Evolutionary conservation across 495 filamentous ascomycete genomes (phyloP), one percentile per base, ranked within the genome.

Genomic region (Pseudevernia furfuracea): DNA sequence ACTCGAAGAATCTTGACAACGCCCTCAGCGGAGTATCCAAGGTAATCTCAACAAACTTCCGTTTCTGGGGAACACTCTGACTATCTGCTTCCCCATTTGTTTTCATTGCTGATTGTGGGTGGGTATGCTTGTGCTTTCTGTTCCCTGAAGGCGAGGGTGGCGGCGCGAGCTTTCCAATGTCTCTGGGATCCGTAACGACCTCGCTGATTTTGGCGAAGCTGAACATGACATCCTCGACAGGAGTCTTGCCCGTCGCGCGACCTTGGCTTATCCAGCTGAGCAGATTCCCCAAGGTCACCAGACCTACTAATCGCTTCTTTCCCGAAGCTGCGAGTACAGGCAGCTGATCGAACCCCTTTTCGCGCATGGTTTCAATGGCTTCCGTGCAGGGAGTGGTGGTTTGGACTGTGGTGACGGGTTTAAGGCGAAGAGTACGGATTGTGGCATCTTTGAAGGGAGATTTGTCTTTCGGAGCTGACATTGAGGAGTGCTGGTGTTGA

Each of bases 311-410:
- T 69, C 82, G 77, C 69, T 83, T 87, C 61, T 81, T 79, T 19
- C 82, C 77, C 12, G 84, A 82, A 10, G 85, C 77, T 15, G 87
- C 81, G 5, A 96, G 85, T 9, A 98, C 92, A 28, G 94, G 94
- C 37, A 98, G 85, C 75, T 98, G 94, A 68, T 98, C 94, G 72
- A 96, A 98, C 43, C 91, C 89, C 74, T 90, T 93, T 64, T 97
- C 95, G 60, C 93, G 87, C 94, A 98, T 97, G 60, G 88, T 90
- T 75, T 97, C 95, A 62, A 97, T 89, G 52, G 94, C 94, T 58
- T 90, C 88, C 67, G 89, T 79, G 74, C 91, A 94, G 14, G 83
- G 71, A 15, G 84, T 85, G 58, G 79, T 79, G 28, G 87, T 79
- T 21, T 84, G 77, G 63, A 97, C 84, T 14, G 91, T 92, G 14